Evolutionary conservation across 129 eudicot genomes (phyloP).

Genomic region (Silybum marianum): DNA sequence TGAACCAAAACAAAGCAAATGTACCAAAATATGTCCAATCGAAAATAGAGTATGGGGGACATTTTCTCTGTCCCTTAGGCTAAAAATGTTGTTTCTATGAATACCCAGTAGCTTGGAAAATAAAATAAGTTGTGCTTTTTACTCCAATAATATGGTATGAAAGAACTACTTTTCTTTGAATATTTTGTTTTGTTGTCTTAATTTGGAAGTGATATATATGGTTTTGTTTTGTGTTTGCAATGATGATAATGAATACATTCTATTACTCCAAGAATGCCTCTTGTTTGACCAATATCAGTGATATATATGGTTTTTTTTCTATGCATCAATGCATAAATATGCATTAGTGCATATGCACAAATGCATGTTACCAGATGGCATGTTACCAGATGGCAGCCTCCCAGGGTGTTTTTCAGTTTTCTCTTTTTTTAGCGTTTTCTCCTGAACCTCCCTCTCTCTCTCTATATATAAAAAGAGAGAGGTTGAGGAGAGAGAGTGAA

Average conservation of each 20-base stretch:
- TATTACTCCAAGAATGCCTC: constrained; percentile 8
- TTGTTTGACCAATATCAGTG: background rate
- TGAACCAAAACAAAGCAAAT: background rate
- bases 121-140: background rate
- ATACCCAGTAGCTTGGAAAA: too few species aligned
- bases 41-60: background rate
- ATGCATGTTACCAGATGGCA: too few species aligned
- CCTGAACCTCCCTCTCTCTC: too few species aligned
- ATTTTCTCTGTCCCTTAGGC: background rate
- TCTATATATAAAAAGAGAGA: background rate
- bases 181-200: background rate
- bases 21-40: background rate
- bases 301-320: too few species aligned
- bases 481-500: constrained; percentile 1
- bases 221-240: background rate
- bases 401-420: too few species aligned
- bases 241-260: constrained; percentile 1
- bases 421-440: too few species aligned
- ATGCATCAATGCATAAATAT: too few species aligned
- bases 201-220: constrained; percentile 3
- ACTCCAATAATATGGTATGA: background rate
- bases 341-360: too few species aligned
- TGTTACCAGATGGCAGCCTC: too few species aligned
- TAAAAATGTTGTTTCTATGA: too few species aligned
- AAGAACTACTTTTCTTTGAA: background rate